Base-by-base conservation (phyloP, 2,329 filamentous ascomycete species). In the Shiraia sp. region DNA sequence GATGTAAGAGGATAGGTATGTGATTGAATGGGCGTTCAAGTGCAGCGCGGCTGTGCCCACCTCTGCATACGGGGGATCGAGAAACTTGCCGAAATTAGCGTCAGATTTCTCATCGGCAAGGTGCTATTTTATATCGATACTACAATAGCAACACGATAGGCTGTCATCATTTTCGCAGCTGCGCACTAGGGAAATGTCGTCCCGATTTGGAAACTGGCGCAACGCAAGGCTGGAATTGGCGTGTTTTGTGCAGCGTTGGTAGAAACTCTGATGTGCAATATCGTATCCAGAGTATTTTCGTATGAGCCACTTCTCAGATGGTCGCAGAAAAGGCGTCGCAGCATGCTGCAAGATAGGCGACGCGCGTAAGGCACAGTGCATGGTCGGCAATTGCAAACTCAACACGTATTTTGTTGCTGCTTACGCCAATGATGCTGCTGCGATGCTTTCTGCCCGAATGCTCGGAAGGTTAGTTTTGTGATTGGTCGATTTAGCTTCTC, bases 221-320 rank as follows among this genome's bases (percentile, higher is more conserved):
- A 33, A 40, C 40, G 36, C 40, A 13, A 32, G 26, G 19, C 26
- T n/a, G n/a, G n/a, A n/a, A n/a, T n/a, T n/a, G n/a, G 32, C 10
- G 29, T 40, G 40, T 30, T 29, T n/a, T n/a, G n/a, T 36, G 45
- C 42, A 42, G 43, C 43, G 25, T 29, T 42, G 44, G 44, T 40
- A 32, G 45, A 46, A 55, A 48, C 40, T 37, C 45, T 47, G 47
- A 52, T 31, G 37, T 49, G 50, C 49, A 40, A 40, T 38, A 50
- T 49, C 43, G 49, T 50, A 54, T 54, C 48, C 47, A 58, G 57
- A 49, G 40, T 28, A 29, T 34, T 36, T 45, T n/a, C 31, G 47
- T 48, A 38, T 32, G 31, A 29, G 42, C 32, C 37, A 38, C 35
- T 32, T 24, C 26, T 28, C 31, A 42, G 45, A 36, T 33, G 26